Evolutionary conservation across 73 alveolate species (phyloP).

Genomic region (Paramecium octaurelia): DNA sequence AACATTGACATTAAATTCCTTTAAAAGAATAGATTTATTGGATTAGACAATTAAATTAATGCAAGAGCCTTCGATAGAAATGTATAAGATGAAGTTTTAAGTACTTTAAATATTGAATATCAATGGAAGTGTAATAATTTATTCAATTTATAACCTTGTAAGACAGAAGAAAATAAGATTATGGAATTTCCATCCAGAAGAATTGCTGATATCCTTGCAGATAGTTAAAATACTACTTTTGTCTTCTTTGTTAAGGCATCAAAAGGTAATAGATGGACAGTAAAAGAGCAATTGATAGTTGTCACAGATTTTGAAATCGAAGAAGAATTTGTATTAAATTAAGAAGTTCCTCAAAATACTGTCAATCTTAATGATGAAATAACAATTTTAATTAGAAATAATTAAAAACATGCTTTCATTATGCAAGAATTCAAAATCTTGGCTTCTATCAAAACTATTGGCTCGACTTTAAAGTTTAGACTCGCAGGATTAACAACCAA

Average conservation of each 20-base stretch:
- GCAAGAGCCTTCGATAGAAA: not conserved
- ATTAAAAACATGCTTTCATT: not conserved
- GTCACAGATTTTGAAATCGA: not conserved
- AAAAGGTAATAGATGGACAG: not conserved
- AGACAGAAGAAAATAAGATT: not conserved
- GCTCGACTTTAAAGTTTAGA: not conserved
- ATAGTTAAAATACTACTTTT: not conserved
- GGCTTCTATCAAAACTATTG: not conserved
- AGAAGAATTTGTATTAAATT: not conserved
- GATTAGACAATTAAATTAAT: not conserved
- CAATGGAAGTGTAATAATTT: not conserved
- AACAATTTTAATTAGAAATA: not conserved
- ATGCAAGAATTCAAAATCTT: not conserved
- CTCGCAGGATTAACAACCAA: not conserved
- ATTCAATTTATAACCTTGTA: not conserved
- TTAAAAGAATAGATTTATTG: not conserved
- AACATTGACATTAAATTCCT: not conserved
- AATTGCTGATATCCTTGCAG: not conserved
- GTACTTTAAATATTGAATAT: not conserved
- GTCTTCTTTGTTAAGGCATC: not conserved
- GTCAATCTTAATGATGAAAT: not conserved
- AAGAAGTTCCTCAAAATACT: not conserved
- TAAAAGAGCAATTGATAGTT: not conserved
- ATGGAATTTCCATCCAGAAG: not conserved
- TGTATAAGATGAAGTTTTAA: not conserved